Evolutionary conservation across 2,329 filamentous ascomycete species (phyloP).

Genomic region (Aspergillus pseudoglaucus): DNA sequence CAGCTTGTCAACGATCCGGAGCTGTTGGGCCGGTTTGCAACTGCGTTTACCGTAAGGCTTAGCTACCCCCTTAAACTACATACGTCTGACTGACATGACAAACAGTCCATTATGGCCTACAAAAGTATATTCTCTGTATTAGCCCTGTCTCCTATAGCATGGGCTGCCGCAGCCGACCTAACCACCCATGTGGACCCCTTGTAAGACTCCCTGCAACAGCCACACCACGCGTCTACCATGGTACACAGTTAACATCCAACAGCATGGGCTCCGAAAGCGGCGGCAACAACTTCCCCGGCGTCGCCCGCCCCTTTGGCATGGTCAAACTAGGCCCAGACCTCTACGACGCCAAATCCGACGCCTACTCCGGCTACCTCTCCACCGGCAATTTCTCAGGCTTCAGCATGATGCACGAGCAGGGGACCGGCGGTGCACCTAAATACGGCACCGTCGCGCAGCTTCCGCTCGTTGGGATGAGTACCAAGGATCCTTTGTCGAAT

Average conservation of each 20-base stretch:
- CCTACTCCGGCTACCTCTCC: slow-evolving; percentile 37
- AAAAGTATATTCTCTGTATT: neutral
- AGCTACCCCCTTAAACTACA: no score
- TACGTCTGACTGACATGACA: neutral
- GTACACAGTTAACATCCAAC: slow-evolving; percentile 4
- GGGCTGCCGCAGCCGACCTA: slow-evolving; percentile 11
- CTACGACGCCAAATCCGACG: slow-evolving; percentile 25
- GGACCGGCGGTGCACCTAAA: slow-evolving; percentile 63
- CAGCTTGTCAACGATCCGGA: no score
- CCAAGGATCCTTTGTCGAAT: slow-evolving; percentile 51
- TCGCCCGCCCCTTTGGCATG: slow-evolving; percentile 36
- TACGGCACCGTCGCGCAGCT: slow-evolving; percentile 61
- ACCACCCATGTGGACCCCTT: slow-evolving; percentile 24
- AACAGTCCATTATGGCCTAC: neutral
- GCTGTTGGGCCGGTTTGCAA: no score
- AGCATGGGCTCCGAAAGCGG: slow-evolving; percentile 28
- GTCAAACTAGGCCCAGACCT: slow-evolving; percentile 41
- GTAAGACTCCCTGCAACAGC: slow-evolving; percentile 10
- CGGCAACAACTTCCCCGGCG: slow-evolving; percentile 40
- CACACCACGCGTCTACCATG: neutral
- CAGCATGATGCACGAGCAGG: slow-evolving; percentile 59
- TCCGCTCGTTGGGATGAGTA: slow-evolving; percentile 43
- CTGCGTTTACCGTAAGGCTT: no score
- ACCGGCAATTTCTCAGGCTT: slow-evolving; percentile 53
- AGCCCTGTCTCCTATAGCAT: neutral